Evolutionary conservation across 805 yeast species (phyloP).

Genomic region (Cyberlindnera maritima): DNA sequence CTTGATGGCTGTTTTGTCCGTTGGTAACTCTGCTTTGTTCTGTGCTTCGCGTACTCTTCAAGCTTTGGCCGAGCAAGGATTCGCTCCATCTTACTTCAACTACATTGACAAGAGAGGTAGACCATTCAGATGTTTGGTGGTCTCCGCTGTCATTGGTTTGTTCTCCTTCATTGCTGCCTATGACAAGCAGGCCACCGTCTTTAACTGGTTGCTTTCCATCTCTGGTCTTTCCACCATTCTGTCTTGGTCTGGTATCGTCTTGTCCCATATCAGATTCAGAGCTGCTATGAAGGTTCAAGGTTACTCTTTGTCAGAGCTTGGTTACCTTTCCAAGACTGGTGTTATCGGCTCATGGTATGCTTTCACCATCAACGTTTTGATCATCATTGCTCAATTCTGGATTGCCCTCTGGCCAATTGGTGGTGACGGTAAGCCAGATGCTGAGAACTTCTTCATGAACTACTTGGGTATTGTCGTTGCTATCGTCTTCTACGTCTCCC

Average conservation of each 20-base stretch:
- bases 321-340: slow-evolving; percentile 51
- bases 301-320: slow-evolving; percentile 46
- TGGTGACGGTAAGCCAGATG: slow-evolving; percentile 34
- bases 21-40: slow-evolving; percentile 72
- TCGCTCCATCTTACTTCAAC: slow-evolving; percentile 53
- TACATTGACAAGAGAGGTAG: slow-evolving; percentile 57
- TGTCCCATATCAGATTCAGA: slow-evolving; percentile 58
- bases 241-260: slow-evolving; percentile 59
- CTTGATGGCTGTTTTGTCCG: slow-evolving; percentile 68
- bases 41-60: slow-evolving; percentile 72
- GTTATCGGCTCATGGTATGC: slow-evolving; percentile 53
- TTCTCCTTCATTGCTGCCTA: slow-evolving; percentile 69
- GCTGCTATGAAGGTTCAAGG: slow-evolving; percentile 55
- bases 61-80: slow-evolving; percentile 67
- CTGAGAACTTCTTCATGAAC: slow-evolving; percentile 47
- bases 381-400: slow-evolving; percentile 63
- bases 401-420: slow-evolving; percentile 61
- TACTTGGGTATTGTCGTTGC: slow-evolving; percentile 50
- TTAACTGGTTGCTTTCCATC: slow-evolving; percentile 62
- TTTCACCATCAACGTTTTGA: slow-evolving; percentile 44
- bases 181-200: slow-evolving; percentile 52
- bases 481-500: slow-evolving; percentile 44
- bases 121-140: slow-evolving; percentile 52
- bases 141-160: slow-evolving; percentile 53
- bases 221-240: slow-evolving; percentile 61